A percentile compares a stretch with the other conserved stretches of the same genome.
Conservation (phyloP, 1,139 yeast genomes). For the Saccharomyces pastorianus region DNA sequence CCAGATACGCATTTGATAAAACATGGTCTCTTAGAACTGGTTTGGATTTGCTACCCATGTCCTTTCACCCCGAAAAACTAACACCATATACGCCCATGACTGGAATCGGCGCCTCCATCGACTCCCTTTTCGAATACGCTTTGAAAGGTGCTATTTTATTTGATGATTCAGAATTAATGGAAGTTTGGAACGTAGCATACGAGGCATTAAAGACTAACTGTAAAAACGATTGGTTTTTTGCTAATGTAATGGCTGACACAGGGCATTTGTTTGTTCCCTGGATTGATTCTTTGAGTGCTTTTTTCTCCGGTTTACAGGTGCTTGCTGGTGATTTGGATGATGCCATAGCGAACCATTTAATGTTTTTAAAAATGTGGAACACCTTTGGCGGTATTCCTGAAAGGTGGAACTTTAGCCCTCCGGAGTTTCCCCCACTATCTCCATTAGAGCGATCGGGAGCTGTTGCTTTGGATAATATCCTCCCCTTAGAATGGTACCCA, state of each 20-base stretch:
- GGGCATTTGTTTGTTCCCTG: constrained; percentile 53
- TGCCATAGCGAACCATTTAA: constrained; percentile 55
- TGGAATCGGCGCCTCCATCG: constrained; percentile 91
- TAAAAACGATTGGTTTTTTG: constrained; percentile 48
- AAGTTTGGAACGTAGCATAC: constrained; percentile 55
- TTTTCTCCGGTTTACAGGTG: constrained; percentile 80
- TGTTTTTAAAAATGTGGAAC: constrained; percentile 75
- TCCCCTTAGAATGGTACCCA: constrained; percentile 82
- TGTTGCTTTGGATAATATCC: constrained; percentile 6
- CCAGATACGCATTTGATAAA: constrained; percentile 57
- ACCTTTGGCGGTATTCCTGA: constrained; percentile 78
- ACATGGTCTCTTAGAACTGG: constrained; percentile 62
- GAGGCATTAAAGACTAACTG: constrained; percentile 48
- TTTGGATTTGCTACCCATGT: constrained; percentile 67
- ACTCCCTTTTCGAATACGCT: constrained; percentile 86
- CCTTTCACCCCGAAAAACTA: constrained; percentile 54
- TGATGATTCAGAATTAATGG: constrained; percentile 51
- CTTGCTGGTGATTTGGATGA: constrained; percentile 65
- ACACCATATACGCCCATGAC: constrained; percentile 54
- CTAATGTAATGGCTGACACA: constrained; percentile 47
- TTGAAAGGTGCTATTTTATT: constrained; percentile 68
- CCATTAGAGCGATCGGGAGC: constrained; percentile 1
- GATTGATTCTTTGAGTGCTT: constrained; percentile 84
- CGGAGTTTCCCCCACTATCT: neutral
- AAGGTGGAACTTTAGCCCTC: constrained; percentile 53